These are phyloP conservation scores for Terana coerulea DNA, from an alignment of 768 basidiomycete species.

Conservation along the genomic window DNA sequence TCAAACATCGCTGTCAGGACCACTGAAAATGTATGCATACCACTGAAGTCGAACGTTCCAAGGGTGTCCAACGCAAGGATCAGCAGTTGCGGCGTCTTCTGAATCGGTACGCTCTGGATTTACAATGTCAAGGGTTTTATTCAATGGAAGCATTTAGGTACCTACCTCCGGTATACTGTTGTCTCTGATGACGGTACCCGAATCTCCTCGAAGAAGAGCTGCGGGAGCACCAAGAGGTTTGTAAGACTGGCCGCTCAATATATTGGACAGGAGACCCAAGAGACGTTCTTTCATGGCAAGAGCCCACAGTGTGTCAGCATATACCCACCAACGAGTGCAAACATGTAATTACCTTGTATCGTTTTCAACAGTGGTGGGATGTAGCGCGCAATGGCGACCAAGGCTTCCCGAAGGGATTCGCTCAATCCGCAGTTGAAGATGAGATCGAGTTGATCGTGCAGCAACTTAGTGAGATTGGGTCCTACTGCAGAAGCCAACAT, in stretches of 20 bases:
- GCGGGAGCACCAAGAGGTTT: conserved; percentile 84
- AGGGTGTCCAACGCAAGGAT: conserved; percentile 84
- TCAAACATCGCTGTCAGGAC: neutral
- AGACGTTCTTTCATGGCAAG: conserved; percentile 63
- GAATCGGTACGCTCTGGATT: conserved; percentile 39
- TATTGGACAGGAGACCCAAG: conserved; percentile 76
- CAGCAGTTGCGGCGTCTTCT: conserved; percentile 64
- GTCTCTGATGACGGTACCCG: conserved; percentile 46
- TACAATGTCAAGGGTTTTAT: neutral
- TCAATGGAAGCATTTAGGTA: neutral
- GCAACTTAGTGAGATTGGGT: conserved; percentile 89
- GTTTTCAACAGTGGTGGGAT: conserved; percentile 90
- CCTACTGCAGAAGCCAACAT: conserved; percentile 96
- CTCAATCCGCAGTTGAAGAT: conserved; percentile 95
- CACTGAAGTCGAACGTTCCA: conserved; percentile 92
- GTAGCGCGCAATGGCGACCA: conserved; percentile 77
- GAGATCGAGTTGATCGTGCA: conserved; percentile 94
- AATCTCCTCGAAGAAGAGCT: conserved; percentile 52
- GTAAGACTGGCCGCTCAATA: conserved; percentile 82
- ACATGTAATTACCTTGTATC: conserved; percentile 70
- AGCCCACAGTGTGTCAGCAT: neutral
- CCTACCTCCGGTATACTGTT: conserved; percentile 45
- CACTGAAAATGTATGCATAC: conserved; percentile 36
- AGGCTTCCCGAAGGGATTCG: conserved; percentile 80
- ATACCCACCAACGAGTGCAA: neutral